These are phyloP conservation scores for Plantago lanceolata DNA, from an alignment of 305 asterid species.

Conservation along the genomic window DNA sequence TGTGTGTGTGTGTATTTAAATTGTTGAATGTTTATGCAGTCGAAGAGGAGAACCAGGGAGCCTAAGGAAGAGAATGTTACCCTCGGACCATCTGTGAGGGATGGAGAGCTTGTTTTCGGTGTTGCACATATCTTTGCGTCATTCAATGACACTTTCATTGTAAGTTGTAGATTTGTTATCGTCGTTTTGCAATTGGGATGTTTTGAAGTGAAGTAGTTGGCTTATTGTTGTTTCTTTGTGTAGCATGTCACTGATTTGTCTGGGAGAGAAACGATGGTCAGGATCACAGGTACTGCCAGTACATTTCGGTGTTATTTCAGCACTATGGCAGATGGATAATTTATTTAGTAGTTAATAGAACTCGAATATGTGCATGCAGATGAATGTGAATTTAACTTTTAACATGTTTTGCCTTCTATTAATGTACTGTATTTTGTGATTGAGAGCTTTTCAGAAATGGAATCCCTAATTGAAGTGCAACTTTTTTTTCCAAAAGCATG, in stretches of 20 bases:
- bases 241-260: conserved; percentile 36
- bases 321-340: too few relatives aligned
- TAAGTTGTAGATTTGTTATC: neutral
- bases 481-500: too few relatives aligned
- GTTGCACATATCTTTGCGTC: conserved; percentile 27
- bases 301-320: too few relatives aligned
- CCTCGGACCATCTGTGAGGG: conserved; percentile 20
- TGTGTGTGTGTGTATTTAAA: neutral
- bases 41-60: conserved; percentile 23
- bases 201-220: neutral
- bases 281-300: conserved; percentile 22
- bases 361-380: neutral
- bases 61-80: conserved; percentile 26
- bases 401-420: neutral
- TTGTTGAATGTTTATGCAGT: neutral
- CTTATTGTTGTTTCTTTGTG: neutral
- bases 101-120: conserved; percentile 24
- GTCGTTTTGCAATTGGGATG: neutral
- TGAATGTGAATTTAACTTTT: neutral
- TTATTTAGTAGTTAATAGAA: too few relatives aligned
- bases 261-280: conserved; percentile 32
- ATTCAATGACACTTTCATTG: conserved; percentile 26
- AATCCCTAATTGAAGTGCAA: too few relatives aligned
- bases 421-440: too few relatives aligned
- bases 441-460: too few relatives aligned